A percentile compares a stretch with the other conserved stretches of the same genome.
phyloP scores from a whole-genome alignment of 768 basidiomycete species.

The Lactarius hatsudake region DNA sequence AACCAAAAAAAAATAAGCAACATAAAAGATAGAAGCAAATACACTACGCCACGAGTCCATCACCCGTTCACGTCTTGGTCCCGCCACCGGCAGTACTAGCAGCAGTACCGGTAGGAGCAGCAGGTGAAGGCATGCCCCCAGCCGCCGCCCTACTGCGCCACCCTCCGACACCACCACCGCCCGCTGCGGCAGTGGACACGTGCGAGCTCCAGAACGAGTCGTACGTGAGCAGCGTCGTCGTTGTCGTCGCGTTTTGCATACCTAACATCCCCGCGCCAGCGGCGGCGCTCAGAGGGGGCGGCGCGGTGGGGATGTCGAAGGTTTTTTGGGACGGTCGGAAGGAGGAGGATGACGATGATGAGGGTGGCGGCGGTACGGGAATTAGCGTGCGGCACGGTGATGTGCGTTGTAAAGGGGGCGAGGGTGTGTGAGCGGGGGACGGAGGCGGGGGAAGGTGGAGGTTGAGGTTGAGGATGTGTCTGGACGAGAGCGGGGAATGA shows the following conservation, averaged over 20 bases:
- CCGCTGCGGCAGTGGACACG: conserved; percentile 2
- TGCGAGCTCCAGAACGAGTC: conserved; percentile 29
- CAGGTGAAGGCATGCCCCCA: neutral
- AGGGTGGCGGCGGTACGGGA: neutral
- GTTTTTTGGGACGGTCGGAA: conserved; percentile 15
- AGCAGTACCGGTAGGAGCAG: neutral
- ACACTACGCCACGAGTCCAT: neutral
- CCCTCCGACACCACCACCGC: neutral
- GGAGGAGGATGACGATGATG: neutral
- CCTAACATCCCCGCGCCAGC: neutral
- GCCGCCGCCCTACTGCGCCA: neutral
- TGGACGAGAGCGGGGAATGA: conserved; percentile 11
- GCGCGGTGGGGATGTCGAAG: conserved; percentile 27
- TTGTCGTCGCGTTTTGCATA: conserved; percentile 3
- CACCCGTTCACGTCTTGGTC: conserved; percentile 2
- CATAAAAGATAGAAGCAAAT: neutral
- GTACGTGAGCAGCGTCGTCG: conserved; percentile 25
- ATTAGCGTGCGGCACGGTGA: neutral
- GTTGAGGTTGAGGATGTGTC: conserved; percentile 1
- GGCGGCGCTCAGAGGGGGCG: neutral
- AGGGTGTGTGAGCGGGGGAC: neutral
- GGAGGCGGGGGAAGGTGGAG: neutral
- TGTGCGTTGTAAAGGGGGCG: neutral
- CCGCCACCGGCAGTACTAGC: neutral
- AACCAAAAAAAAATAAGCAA: neutral